Base-by-base conservation (phyloP, 306 rosid genomes). In the Quercus rubra region DNA sequence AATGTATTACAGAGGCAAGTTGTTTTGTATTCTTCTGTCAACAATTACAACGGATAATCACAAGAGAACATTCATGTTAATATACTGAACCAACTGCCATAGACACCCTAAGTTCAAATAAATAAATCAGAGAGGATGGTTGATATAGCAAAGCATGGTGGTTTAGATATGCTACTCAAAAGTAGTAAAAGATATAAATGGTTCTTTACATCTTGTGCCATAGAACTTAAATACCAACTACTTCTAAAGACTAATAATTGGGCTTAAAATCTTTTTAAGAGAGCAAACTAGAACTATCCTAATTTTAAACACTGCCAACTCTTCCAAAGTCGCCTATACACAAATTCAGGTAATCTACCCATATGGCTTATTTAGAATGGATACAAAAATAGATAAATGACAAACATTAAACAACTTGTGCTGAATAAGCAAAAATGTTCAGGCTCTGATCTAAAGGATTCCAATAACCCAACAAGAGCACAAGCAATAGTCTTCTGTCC, bases 401-500 rank as follows among this genome's bases (percentile, higher is more conserved):
- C 68, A 62, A 38, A 33, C 78, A 77, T 76, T 66, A 80, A 79
- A 63, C 84, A 19, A 9, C 77, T 61, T 49, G 79, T 57, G 82
- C 80, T 83, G 13, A 10, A 21, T 33, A 68, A 68, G 70, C 35
- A 35, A 76, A 72, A 80, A 74, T 54, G 61, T 75, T 52, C 71
- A 54, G 62, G 72, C 81, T 76, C 74, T 20, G 71, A 46, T 78
- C 81, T 21, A 14, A 67, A 5, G 55, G 63, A 35, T 77, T 80
- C 43, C 67, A 41, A 75, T 21, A 86, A 79, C 59, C 75, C 81
- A 84, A 58, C 52, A 69, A 74, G 52, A 73, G 80, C 82, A 83
- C 80, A 83, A 88, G 74, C 92, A 86, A 81, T 79, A 82, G 74
- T 85, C 79, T 74, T 55, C 83, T 76, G 78, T 73, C 82, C 57